phyloP scores from a whole-genome alignment of 2,329 filamentous ascomycete species.

The Botrytis tulipae region DNA sequence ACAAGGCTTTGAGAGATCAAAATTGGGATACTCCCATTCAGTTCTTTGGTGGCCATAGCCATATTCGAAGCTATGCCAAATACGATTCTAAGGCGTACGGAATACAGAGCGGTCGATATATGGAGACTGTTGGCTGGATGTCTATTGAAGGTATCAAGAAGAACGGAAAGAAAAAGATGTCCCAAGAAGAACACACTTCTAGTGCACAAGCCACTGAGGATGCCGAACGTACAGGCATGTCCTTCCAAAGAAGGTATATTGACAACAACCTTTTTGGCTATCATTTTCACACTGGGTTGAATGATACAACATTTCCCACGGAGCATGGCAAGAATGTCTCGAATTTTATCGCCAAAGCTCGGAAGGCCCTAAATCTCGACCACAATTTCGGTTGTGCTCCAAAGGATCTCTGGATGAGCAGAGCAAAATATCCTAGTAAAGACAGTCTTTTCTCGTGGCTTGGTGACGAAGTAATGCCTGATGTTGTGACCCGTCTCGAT shows the following conservation, averaged over 20 bases:
- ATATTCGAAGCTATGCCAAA: constrained; percentile 79
- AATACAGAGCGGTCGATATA: constrained; percentile 84
- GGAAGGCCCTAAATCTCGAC: constrained; percentile 70
- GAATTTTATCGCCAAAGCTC: constrained; percentile 64
- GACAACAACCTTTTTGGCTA: constrained; percentile 90
- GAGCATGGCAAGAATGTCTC: constrained; percentile 71
- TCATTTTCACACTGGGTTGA: constrained; percentile 74
- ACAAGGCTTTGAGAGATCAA: constrained; percentile 70
- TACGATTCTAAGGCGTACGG: constrained; percentile 79
- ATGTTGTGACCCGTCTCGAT: constrained; percentile 56
- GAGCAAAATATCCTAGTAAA: constrained; percentile 69
- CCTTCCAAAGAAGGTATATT: constrained; percentile 79
- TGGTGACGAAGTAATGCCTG: constrained; percentile 70
- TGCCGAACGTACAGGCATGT: constrained; percentile 43
- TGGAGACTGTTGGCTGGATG: constrained; percentile 94
- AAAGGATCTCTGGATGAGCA: constrained; percentile 75
- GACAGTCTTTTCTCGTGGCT: constrained; percentile 83
- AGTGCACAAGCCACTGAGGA: not conserved
- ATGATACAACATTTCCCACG: constrained; percentile 72
- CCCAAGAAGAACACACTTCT: constrained; percentile 26
- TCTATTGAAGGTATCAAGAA: constrained; percentile 65
- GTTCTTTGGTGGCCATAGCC: constrained; percentile 87
- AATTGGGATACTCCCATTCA: constrained; percentile 83
- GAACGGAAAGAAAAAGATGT: constrained; percentile 31
- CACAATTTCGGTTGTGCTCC: constrained; percentile 80